Conservation (phyloP, 495 filamentous ascomycete genomes). For the Penicillium malachiteum region DNA sequence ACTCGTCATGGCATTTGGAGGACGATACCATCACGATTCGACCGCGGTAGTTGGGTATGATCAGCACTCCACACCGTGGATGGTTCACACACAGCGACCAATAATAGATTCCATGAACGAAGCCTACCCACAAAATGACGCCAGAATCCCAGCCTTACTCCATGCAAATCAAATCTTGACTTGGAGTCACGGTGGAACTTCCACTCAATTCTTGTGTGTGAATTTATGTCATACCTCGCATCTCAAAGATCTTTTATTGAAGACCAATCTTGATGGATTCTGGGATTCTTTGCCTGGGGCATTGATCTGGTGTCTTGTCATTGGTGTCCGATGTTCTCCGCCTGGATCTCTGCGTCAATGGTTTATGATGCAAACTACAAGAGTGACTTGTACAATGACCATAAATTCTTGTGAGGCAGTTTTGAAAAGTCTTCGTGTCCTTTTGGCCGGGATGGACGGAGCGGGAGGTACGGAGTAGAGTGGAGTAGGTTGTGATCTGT, state of each 20-base stretch:
- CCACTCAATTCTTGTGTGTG: neutral
- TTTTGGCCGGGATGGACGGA: conserved; percentile 11
- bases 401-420: conserved; percentile 5
- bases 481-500: neutral
- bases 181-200: neutral
- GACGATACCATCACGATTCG: neutral
- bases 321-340: conserved; percentile 13
- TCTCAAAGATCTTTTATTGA: conserved; percentile 13
- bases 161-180: conserved; percentile 5
- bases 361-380: conserved; percentile 19
- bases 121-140: conserved; percentile 4
- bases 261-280: conserved; percentile 13
- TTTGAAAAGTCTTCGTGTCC: conserved; percentile 2
- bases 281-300: conserved; percentile 15
- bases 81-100: neutral
- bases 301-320: conserved; percentile 22
- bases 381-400: conserved; percentile 13
- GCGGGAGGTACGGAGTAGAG: neutral
- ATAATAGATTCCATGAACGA: neutral
- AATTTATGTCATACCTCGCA: too few species aligned
- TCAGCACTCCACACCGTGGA: neutral
- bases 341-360: conserved; percentile 7
- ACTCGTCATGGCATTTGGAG: neutral
- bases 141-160: conserved; percentile 2
- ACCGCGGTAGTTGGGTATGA: neutral